Conservation (phyloP, 1,139 yeast genomes). For the Suhomyces bokatorum region DNA sequence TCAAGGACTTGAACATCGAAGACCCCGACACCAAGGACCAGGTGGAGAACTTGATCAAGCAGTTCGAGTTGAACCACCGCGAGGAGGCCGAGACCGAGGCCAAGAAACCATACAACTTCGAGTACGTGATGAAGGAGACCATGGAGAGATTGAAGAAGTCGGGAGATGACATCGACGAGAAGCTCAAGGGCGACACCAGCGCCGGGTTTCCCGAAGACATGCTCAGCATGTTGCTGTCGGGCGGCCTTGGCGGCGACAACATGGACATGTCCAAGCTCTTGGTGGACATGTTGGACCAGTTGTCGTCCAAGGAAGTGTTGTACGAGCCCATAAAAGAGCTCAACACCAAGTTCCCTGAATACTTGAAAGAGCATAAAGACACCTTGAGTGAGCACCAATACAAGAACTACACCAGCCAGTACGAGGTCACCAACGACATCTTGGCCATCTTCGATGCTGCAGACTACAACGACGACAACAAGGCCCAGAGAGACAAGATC, state of each 20-base stretch:
- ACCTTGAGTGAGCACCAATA: constrained; percentile 49
- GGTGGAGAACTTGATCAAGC: constrained; percentile 51
- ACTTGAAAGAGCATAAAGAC: constrained; percentile 53
- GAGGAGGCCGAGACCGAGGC: constrained; percentile 39
- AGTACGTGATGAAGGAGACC: constrained; percentile 78
- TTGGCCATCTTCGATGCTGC: constrained; percentile 58
- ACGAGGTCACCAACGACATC: constrained; percentile 52
- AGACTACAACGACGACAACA: constrained; percentile 52
- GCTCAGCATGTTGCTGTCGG: constrained; percentile 50
- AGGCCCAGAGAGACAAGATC: constrained; percentile 53
- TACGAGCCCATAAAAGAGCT: constrained; percentile 88
- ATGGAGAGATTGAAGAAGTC: constrained; percentile 74
- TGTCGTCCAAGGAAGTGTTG: constrained; percentile 81
- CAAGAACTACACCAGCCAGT: constrained; percentile 54
- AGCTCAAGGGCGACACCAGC: constrained; percentile 52
- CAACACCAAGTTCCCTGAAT: constrained; percentile 65
- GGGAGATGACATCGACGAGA: constrained; percentile 65
- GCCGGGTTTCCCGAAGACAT: constrained; percentile 57
- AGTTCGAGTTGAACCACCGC: constrained; percentile 42
- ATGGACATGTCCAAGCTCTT: constrained; percentile 64
- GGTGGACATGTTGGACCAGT: constrained; percentile 76
- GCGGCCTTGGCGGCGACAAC: constrained; percentile 46
- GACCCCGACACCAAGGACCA: constrained; percentile 63
- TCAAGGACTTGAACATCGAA: constrained; percentile 56
- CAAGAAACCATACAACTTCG: constrained; percentile 50